Base-by-base conservation (phyloP, 345 rosid species). In the Ceriops tagal region DNA sequence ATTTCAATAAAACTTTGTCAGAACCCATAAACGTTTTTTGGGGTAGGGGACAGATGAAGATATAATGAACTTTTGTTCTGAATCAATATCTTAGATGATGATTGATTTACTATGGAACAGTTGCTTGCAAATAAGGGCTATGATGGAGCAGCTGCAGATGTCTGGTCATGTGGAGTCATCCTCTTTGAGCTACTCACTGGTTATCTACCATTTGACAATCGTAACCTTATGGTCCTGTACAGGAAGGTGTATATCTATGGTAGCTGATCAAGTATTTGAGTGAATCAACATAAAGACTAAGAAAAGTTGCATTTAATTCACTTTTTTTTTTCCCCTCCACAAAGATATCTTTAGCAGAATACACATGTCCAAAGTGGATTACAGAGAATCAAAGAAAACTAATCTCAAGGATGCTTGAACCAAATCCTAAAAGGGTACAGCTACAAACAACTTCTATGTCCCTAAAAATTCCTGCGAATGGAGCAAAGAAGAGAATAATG, bases 81-180 rank as follows among this genome's bases (percentile, higher is more conserved):
- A 56, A 56, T 27, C 60, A 61, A 32, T 19, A 21, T 26, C 22
- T 56, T 27, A 24, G 70, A 72, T 70, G 62, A 72, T 70, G 61
- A 53, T 56, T 59, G 18, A 69, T 69, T 61, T 74, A 58, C 69
- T 58, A 66, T 64, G 26, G 56, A 72, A 71, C 88, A 93, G 98
- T 72, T 93, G 65, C 82, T 93, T 43, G 82, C 84, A 75, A 87
- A 77, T 77, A 87, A 79, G 74, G 90, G 92, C 28, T 91, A 91
- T 69, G 79, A 91, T 28, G 98, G 96, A 67, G 92, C 95, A 64
- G 84, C 90, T 9, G 96, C 96, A 16, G 98, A 91, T 79, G 80
- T 88, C 58, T 91, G 98, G 97, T 91, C 98, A 24, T 91, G 95
- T 70, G 96, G 97, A 62, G 95, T 93, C 47, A 83, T 93, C 68